phyloP scores from a whole-genome alignment of 176 grass and related monocot genomes.

The Juncus inflexus region DNA sequence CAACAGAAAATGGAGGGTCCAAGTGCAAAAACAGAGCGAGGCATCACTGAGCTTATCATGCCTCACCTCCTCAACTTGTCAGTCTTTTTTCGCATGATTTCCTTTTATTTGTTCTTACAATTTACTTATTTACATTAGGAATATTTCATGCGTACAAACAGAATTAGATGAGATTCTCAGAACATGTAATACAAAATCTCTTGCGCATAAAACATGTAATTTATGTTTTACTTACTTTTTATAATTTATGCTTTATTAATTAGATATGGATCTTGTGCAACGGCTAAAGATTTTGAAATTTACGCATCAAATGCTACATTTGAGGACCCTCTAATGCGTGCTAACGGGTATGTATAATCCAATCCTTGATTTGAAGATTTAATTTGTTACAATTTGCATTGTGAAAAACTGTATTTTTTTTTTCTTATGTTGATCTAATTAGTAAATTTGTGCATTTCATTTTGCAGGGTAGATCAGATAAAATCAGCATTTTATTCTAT shows the following conservation, averaged over 20 bases:
- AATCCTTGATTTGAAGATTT: neutral
- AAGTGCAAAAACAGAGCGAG: neutral
- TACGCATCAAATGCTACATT: constrained; percentile 46
- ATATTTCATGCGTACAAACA: no score
- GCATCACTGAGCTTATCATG: constrained; percentile 27
- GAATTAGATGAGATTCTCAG: no score
- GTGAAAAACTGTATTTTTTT: neutral
- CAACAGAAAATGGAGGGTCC: no score
- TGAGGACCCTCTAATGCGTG: constrained; percentile 47
- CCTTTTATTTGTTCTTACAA: neutral
- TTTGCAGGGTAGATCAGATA: constrained; percentile 47
- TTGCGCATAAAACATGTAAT: no score
- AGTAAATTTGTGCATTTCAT: constrained; percentile 9
- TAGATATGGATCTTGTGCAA: constrained; percentile 48
- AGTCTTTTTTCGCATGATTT: neutral
- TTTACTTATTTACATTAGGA: no score
- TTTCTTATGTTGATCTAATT: neutral
- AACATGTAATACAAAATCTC: no score
- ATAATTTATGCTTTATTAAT: constrained; percentile 8
- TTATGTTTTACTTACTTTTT: no score
- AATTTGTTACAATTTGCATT: neutral
- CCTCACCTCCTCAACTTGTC: constrained; percentile 44
- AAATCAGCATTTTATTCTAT: constrained; percentile 51
- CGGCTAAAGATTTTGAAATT: constrained; percentile 46
- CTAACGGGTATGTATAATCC: constrained; percentile 27